Evolutionary conservation across 2,329 filamentous ascomycete species (phyloP).

Genomic region (Colletotrichum acutatum): DNA sequence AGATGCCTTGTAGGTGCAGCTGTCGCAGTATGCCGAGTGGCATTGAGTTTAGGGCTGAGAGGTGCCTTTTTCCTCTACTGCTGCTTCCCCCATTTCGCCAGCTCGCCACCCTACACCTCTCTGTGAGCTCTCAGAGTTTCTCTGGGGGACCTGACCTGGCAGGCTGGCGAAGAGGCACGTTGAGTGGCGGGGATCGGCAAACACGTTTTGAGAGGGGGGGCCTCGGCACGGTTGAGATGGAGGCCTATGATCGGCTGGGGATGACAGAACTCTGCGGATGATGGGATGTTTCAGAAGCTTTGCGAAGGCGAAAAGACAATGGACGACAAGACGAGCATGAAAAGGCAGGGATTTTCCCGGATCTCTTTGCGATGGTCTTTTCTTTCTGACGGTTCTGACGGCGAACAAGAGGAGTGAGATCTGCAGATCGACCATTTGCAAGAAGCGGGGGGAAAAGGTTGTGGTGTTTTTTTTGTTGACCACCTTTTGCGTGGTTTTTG

Average conservation of each 20-base stretch:
- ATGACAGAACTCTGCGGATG: neutral
- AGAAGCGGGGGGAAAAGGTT: conserved; percentile 8
- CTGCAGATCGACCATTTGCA: neutral
- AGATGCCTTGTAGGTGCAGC: neutral
- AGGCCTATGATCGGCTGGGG: neutral
- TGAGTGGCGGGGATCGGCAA: conserved; percentile 12
- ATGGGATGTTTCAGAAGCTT: conserved; percentile 13
- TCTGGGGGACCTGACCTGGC: neutral
- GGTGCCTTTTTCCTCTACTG: neutral
- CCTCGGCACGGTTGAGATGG: neutral
- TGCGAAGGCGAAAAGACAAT: no score
- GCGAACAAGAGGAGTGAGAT: neutral
- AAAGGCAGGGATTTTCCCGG: neutral
- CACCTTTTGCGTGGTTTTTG: neutral
- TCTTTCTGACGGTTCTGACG: neutral
- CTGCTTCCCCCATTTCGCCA: neutral
- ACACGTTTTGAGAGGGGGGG: neutral
- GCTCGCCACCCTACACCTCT: neutral
- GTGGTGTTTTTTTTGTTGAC: neutral
- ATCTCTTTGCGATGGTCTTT: neutral
- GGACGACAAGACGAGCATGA: neutral
- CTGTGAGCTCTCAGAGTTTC: neutral
- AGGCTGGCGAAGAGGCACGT: neutral
- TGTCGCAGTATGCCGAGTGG: neutral
- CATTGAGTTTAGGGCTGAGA: neutral